These are phyloP conservation scores for Colletotrichum sp. DNA, from an alignment of 2,329 filamentous ascomycete species.

Conservation along the genomic window DNA sequence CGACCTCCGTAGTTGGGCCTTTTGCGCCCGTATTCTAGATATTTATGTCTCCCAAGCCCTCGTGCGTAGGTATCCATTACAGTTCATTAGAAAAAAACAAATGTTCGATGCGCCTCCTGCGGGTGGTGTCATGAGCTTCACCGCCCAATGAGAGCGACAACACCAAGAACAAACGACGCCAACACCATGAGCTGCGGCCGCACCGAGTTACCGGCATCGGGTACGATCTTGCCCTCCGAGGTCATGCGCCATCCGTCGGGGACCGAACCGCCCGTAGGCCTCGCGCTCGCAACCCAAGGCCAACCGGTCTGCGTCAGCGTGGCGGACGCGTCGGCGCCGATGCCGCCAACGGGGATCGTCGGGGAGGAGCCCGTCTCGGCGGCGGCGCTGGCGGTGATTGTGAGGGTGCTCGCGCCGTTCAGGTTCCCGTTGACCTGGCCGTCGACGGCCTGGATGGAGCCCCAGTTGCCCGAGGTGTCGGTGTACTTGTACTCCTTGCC, in stretches of 20 bases:
- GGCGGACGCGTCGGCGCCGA: constrained; percentile 60
- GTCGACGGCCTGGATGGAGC: constrained; percentile 81
- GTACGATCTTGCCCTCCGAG: constrained; percentile 78
- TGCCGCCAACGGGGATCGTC: constrained; percentile 73
- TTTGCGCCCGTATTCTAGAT: background rate
- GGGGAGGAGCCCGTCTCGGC: constrained; percentile 66
- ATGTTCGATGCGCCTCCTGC: background rate
- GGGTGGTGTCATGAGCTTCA: background rate
- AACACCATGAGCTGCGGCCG: constrained; percentile 28
- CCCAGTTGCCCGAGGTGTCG: constrained; percentile 78
- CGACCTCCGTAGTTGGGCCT: background rate
- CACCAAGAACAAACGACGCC: constrained; percentile 27
- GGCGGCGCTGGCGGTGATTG: constrained; percentile 63
- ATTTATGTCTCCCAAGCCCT: background rate
- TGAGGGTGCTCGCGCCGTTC: constrained; percentile 55
- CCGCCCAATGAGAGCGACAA: constrained; percentile 17
- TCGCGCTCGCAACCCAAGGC: constrained; percentile 69
- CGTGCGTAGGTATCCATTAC: background rate
- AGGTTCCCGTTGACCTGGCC: constrained; percentile 76
- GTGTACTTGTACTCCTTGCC: constrained; percentile 84
- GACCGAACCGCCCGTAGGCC: constrained; percentile 61
- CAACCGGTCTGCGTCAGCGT: constrained; percentile 65
- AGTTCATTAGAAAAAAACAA: background rate
- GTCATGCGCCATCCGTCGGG: constrained; percentile 85
- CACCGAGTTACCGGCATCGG: constrained; percentile 62